Percentiles rank a stretch among this genome's conserved stretches.
Evolutionary conservation across 768 basidiomycete genomes (phyloP).

Genomic region (Phylloporus scabripes): DNA sequence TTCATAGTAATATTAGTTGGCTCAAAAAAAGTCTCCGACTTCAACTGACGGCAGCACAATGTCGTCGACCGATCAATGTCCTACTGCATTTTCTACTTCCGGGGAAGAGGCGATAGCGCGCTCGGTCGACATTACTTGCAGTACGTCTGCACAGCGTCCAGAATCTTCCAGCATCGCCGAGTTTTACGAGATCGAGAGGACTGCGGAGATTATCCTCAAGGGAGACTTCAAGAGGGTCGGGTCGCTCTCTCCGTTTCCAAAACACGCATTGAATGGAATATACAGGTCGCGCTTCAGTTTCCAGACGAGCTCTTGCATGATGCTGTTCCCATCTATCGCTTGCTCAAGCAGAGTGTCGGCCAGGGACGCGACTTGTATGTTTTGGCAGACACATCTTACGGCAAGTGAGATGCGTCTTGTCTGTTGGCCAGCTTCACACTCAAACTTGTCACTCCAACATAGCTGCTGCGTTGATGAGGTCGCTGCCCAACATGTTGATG

Average conservation of each 20-base stretch:
- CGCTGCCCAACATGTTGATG: slow-evolving; percentile 89
- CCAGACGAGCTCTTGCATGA: slow-evolving; percentile 88
- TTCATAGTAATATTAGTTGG: too few relatives aligned
- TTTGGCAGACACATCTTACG: slow-evolving; percentile 97
- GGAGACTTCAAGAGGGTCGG: slow-evolving; percentile 69
- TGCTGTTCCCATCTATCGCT: slow-evolving; percentile 77
- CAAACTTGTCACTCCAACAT: not conserved
- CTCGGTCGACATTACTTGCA: slow-evolving; percentile 42
- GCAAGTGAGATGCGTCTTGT: slow-evolving; percentile 51
- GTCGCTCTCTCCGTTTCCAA: not conserved
- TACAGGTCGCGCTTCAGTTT: slow-evolving; percentile 86
- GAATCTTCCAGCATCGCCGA: slow-evolving; percentile 44
- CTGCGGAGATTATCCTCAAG: slow-evolving; percentile 51
- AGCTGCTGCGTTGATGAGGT: slow-evolving; percentile 96
- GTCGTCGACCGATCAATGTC: slow-evolving; percentile 5
- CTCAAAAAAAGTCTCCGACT: too few relatives aligned
- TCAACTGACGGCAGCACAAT: slow-evolving; percentile 1
- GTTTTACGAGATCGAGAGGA: slow-evolving; percentile 73
- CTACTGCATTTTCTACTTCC: slow-evolving; percentile 44
- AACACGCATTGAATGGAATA: not conserved
- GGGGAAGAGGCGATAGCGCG: slow-evolving; percentile 62
- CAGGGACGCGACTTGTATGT: slow-evolving; percentile 65
- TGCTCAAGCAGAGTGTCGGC: slow-evolving; percentile 50
- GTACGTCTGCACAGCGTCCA: slow-evolving; percentile 30
- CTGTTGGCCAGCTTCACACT: not conserved